Evolutionary conservation across 2,329 filamentous ascomycete genomes (phyloP), one percentile per base, ranked within the genome.

Genomic region (Apiospora phragmitis): DNA sequence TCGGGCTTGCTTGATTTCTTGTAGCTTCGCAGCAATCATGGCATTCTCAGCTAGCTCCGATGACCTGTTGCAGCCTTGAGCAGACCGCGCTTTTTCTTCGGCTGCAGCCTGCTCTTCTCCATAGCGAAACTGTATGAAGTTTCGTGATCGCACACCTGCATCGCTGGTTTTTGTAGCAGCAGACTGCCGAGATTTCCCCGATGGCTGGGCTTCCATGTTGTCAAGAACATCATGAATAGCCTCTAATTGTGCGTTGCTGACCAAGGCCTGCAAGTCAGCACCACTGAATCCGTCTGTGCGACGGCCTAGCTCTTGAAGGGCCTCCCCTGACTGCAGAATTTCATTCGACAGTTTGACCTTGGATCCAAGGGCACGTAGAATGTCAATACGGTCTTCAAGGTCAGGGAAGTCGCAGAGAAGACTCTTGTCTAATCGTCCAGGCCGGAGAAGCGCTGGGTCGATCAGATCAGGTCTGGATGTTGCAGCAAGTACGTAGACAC

Each of bases 161-260:
- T 80, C 71, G 79, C 81, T 74, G 70, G 81, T 78, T 73, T 79
- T 78, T 68, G 81, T 79, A 73, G 78, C 80, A n/a, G 80, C 78
- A 14, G 79, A 79, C 65, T 78, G 80, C 43, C 67, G 67, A 41
- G 73, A 76, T 24, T 76, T 77, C 35, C 75, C 75, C 1, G 75
- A 71, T 0, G 75, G 72, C 18, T 76, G 75, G 4, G 75, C 71
- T 51, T 82, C 76, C 59, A 90, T 85, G 76, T 91, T 89, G 69
- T 90, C 92, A 0, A 99, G 88, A 2, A 97, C 91, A 75, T 98
- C 95, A 79, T 99, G 96, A 74, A 99, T 98, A 38, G 96, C 96
- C 83, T 98, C 95, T 7, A 99, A 88, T 80, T 99, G 96, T 0
- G 96, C 95, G 75, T 99, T 99, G 77, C 97, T 98, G 59, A 98